These are phyloP conservation scores for Grigorovia yakushimaensis DNA, from an alignment of 805 yeast species.

Conservation along the genomic window DNA sequence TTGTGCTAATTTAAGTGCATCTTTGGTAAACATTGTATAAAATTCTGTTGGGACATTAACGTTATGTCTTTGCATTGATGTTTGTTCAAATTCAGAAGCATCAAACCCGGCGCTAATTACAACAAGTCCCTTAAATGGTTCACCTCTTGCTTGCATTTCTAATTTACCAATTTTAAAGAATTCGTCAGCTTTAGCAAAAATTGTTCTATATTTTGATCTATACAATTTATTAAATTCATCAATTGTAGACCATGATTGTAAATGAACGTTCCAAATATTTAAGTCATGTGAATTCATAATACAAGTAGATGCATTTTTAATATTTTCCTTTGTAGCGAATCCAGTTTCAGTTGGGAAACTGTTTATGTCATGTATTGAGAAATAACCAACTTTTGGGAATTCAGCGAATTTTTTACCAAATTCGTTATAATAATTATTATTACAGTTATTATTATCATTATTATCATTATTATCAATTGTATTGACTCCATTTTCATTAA, in stretches of 20 bases:
- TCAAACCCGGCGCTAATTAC: constrained; percentile 84
- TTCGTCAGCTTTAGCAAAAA: constrained; percentile 58
- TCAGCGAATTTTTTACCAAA: constrained; percentile 34
- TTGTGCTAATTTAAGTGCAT: constrained; percentile 60
- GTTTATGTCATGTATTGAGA: constrained; percentile 75
- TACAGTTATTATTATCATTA: not conserved
- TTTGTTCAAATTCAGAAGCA: constrained; percentile 73
- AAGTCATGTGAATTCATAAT: constrained; percentile 64
- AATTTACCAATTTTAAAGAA: constrained; percentile 43
- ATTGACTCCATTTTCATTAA: constrained; percentile 33
- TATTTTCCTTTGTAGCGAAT: constrained; percentile 59
- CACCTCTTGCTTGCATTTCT: constrained; percentile 33
- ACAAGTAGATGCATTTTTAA: constrained; percentile 72
- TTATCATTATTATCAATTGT: not conserved
- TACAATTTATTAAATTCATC: constrained; percentile 60
- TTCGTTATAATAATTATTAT: constrained; percentile 30
- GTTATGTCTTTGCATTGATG: constrained; percentile 78
- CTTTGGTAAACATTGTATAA: constrained; percentile 61
- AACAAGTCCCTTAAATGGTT: constrained; percentile 46
- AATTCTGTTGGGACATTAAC: constrained; percentile 77
- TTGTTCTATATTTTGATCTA: constrained; percentile 46
- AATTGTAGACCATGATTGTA: constrained; percentile 52
- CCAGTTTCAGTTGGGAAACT: constrained; percentile 80
- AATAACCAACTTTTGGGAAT: constrained; percentile 64
- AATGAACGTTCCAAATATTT: constrained; percentile 76